Percentiles rank a stretch among this genome's conserved stretches.
phyloP scores from a whole-genome alignment of 306 rosid genomes.

The Gynostemma pentaphyllum region DNA sequence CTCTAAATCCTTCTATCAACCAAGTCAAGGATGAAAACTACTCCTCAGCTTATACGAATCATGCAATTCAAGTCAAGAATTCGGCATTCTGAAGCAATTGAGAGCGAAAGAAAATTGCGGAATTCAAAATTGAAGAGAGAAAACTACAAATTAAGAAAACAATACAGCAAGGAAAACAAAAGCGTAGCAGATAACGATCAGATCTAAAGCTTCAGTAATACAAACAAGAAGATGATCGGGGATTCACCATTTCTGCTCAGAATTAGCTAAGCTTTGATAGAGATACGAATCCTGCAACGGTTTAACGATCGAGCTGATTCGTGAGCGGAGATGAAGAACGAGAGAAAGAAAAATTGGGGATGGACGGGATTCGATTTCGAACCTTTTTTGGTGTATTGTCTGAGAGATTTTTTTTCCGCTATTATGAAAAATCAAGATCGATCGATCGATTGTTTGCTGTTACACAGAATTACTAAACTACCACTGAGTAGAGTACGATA shows the following conservation, averaged over 20 bases:
- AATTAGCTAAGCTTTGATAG: constrained; percentile 24
- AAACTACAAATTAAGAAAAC: constrained; percentile 9
- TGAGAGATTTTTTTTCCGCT: constrained; percentile 7
- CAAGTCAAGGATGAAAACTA: background rate
- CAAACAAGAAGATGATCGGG: constrained; percentile 18
- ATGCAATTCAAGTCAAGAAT: constrained; percentile 10
- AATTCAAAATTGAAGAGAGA: constrained; percentile 8
- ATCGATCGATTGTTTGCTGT: constrained; percentile 32
- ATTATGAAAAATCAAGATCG: constrained; percentile 17
- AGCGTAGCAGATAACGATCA: constrained; percentile 29
- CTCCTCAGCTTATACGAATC: background rate
- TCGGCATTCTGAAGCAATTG: background rate
- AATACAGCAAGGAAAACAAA: constrained; percentile 15
- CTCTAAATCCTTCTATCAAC: background rate
- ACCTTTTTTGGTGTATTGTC: background rate
- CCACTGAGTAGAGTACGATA: constrained; percentile 24
- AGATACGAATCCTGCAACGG: constrained; percentile 22
- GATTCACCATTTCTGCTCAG: constrained; percentile 63
- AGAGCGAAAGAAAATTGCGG: background rate
- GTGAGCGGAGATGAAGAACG: constrained; percentile 21
- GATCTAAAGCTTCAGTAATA: constrained; percentile 45
- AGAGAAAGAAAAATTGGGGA: background rate
- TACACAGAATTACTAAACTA: constrained; percentile 32
- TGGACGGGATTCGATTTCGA: constrained; percentile 1
- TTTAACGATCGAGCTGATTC: constrained; percentile 27